Conservation (phyloP, 257 asterid genomes). For the Solanum chiquidenum region DNA sequence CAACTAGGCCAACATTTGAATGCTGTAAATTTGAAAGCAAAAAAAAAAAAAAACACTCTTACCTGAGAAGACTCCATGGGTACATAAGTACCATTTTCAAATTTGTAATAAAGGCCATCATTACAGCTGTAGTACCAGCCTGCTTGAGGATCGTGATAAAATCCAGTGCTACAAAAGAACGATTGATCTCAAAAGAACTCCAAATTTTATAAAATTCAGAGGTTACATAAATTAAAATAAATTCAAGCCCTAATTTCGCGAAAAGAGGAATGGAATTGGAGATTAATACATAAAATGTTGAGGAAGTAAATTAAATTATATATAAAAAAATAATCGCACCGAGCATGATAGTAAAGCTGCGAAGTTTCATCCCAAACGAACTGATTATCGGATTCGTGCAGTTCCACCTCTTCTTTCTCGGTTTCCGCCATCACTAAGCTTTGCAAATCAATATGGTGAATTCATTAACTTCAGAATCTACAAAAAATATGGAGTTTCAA, state of each 20-base stretch:
- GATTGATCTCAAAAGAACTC: neutral
- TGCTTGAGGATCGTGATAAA: constrained; percentile 76
- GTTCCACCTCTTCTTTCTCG: neutral
- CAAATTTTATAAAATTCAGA: neutral
- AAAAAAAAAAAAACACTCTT: neutral
- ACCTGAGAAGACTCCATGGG: constrained; percentile 50
- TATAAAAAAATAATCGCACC: constrained; percentile 23
- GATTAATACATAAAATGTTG: neutral
- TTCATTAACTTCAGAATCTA: neutral
- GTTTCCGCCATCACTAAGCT: constrained; percentile 40
- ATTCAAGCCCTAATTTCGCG: neutral
- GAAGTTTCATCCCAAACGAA: constrained; percentile 82
- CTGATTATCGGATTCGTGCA: constrained; percentile 21
- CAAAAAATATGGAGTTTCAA: neutral
- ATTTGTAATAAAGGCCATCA: constrained; percentile 81
- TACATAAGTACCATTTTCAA: constrained; percentile 80
- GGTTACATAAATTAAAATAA: neutral
- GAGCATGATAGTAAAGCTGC: constrained; percentile 80
- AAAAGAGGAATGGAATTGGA: neutral
- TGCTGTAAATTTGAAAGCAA: neutral
- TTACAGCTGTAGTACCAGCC: constrained; percentile 83
- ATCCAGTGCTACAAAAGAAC: constrained; percentile 52
- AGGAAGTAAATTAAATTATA: neutral
- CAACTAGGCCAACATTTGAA: neutral
- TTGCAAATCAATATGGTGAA: neutral